phyloP scores from a whole-genome alignment of 306 rosid genomes.

The Sphenostylis stenocarpa region DNA sequence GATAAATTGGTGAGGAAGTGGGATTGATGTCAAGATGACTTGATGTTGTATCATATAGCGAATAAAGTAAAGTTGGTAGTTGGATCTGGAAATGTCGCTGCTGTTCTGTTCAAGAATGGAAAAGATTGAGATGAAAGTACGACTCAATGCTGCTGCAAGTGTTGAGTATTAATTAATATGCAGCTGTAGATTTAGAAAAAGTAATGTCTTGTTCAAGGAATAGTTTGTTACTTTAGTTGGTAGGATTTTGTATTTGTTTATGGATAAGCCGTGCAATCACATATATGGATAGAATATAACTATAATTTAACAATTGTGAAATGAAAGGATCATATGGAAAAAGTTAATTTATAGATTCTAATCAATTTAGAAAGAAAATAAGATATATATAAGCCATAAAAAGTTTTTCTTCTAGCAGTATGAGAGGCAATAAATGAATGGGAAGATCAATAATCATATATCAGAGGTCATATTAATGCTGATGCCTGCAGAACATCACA shows the following conservation, averaged over 20 bases:
- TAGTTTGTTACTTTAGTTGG: constrained; percentile 2
- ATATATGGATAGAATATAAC: neutral
- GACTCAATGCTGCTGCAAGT: neutral
- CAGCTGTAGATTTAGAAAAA: neutral
- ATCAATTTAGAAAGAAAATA: neutral
- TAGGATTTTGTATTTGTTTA: neutral
- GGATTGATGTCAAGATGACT: neutral
- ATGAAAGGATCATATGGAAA: neutral
- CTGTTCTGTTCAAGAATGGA: neutral
- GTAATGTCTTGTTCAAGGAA: neutral
- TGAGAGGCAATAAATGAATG: neutral
- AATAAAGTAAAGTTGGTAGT: constrained; percentile 1
- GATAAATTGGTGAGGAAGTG: neutral
- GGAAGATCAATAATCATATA: neutral
- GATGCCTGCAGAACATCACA: neutral
- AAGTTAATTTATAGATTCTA: neutral
- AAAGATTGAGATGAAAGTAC: neutral
- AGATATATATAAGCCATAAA: neutral
- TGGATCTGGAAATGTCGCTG: neutral
- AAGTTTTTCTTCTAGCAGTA: neutral
- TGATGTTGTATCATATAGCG: neutral
- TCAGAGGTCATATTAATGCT: neutral
- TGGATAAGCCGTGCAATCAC: neutral
- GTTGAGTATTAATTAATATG: neutral
- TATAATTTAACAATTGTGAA: neutral